Conservation (phyloP, 805 yeast genomes). For the Wickerhamiella qilinensis region DNA sequence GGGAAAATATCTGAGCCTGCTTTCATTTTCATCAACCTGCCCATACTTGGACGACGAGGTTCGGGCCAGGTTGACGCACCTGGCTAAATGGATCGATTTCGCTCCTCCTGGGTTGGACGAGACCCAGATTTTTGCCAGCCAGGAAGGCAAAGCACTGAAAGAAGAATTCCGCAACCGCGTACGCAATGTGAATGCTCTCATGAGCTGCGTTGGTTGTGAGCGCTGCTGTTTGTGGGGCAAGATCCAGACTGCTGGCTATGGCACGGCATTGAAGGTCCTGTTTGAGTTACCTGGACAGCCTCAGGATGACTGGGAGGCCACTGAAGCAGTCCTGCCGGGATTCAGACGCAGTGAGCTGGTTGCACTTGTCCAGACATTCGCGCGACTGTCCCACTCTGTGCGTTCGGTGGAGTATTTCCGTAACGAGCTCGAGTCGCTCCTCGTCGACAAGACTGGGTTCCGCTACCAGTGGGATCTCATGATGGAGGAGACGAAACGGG, state of each 20-base stretch:
- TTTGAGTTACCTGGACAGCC: constrained; percentile 55
- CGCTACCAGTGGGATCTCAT: constrained; percentile 36
- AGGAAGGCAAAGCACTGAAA: constrained; percentile 37
- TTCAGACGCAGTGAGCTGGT: constrained; percentile 72
- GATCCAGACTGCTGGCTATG: constrained; percentile 92
- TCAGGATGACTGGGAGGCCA: constrained; percentile 26
- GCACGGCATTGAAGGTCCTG: constrained; percentile 81
- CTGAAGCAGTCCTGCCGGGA: constrained; percentile 34
- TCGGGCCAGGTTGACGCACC: constrained; percentile 27
- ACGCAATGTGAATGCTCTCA: constrained; percentile 74
- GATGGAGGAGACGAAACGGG: constrained; percentile 35
- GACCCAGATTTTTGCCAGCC: constrained; percentile 27
- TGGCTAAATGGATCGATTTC: constrained; percentile 21
- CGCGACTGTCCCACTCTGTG: constrained; percentile 74
- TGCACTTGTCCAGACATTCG: constrained; percentile 83
- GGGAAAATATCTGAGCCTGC: constrained; percentile 33
- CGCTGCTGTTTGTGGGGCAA: constrained; percentile 97
- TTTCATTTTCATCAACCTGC: constrained; percentile 32
- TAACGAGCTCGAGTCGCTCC: constrained; percentile 9
- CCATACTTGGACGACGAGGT: constrained; percentile 29
- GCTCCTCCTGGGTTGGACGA: constrained; percentile 32
- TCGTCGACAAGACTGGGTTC: constrained; percentile 10
- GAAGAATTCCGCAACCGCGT: constrained; percentile 77
- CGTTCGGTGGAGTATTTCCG: constrained; percentile 55
- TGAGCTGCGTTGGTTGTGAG: constrained; percentile 99